Base-by-base conservation (phyloP, 2,329 filamentous ascomycete species). In the Hypoxylon sp. region DNA sequence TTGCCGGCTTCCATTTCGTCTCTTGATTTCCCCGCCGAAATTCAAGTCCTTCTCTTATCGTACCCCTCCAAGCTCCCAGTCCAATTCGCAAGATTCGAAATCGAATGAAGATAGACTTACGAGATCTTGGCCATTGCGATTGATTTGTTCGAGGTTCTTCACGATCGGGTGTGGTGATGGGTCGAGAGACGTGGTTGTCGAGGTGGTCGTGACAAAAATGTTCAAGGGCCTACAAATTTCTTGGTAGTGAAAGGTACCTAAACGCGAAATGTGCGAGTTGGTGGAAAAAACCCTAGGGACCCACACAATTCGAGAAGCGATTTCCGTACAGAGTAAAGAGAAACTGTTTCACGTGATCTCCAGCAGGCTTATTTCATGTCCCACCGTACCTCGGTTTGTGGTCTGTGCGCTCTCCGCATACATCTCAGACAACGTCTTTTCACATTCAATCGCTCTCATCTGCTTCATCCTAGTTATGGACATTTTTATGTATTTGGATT, bases 121-220 rank as follows among this genome's bases (percentile, higher is more conserved):
- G 75, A 76, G 48, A 75, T 47, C 65, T 76, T 76, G 66, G 74
- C 74, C 75, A 78, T 76, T 76, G 65, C 70, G 72, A 70, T 44
- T 67, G 63, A 70, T 66, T 70, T 70, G 22, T 71, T 66, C 19
- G 56, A 29, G 50, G 52, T 31, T 55, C 47, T 59, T 53, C 56
- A 62, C 62, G 56, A 67, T 70, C 63, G 64, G 51, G 56, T 61
- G 63, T 63, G 57, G 61, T 70, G 65, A 17, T 69, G 24, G 24
- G 53, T 64, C 46, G 66, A 46, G 39, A 65, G 47, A 44, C 51
- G 65, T 52, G 52, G 24, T 63, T 42, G 55, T 57, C 33, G 65
- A 46, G 47, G 59, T 60, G 50, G 70, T 63, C 48, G 58, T 63
- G 37, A 26, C 26, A 68, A 70, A 71, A 53, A 65, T 52, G 60